Percentiles rank a stretch among this genome's conserved stretches.
These are phyloP conservation scores for Globisporangium emineosum DNA, from an alignment of 352 stramenopile genomes.

Conservation along the genomic window DNA sequence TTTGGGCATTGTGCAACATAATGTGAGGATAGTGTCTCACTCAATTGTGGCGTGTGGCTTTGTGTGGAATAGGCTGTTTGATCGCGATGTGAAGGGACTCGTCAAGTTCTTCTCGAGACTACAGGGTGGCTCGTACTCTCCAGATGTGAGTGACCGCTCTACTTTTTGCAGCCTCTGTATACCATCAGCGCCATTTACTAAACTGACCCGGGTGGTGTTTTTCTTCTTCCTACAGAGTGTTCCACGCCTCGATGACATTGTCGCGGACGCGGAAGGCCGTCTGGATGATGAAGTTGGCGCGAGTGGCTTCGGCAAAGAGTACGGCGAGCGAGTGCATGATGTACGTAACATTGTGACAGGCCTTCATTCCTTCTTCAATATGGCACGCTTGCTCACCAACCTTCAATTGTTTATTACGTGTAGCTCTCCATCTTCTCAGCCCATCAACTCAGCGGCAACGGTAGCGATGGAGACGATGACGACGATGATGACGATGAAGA, in stretches of 20 bases:
- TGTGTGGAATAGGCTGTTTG: conserved; percentile 64
- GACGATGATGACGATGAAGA: conserved; percentile 44
- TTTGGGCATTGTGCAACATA: neutral
- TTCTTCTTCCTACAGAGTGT: conserved; percentile 43
- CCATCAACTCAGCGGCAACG: conserved; percentile 43
- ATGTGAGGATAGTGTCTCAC: neutral
- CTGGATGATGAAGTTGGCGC: conserved; percentile 73
- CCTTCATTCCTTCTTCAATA: neutral
- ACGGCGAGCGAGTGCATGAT: conserved; percentile 65
- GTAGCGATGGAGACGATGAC: conserved; percentile 37
- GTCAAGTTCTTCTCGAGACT: conserved; percentile 94
- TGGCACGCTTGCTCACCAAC: neutral
- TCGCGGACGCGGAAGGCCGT: conserved; percentile 51
- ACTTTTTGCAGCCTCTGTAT: conserved; percentile 17
- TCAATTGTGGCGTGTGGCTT: conserved; percentile 2
- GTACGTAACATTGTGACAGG: conserved; percentile 25
- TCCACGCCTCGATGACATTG: conserved; percentile 64
- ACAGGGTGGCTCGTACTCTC: conserved; percentile 76
- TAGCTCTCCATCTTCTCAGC: conserved; percentile 83
- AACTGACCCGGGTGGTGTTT: conserved; percentile 17
- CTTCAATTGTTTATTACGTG: neutral
- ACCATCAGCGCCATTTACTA: neutral
- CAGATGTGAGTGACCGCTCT: conserved; percentile 68
- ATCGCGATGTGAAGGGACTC: conserved; percentile 95
- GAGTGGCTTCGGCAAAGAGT: conserved; percentile 80